Conservation (phyloP, 371 early-diverging fungal species). For the Apophysomyces variabilis region DNA sequence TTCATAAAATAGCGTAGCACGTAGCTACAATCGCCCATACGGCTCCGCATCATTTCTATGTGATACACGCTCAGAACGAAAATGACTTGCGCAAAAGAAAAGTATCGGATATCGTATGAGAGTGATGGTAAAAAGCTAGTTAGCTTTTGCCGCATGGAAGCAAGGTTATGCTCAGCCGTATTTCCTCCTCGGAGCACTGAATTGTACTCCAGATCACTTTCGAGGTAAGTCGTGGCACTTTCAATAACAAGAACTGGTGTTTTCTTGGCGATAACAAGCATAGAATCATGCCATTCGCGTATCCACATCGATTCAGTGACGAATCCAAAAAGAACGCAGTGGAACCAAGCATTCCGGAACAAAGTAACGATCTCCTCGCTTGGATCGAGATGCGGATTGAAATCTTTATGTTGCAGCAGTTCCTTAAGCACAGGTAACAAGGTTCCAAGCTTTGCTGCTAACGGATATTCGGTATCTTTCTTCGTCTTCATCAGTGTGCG, state of each 20-base stretch:
- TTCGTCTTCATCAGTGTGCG: slow-evolving; percentile 52
- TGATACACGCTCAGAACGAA: slow-evolving; percentile 87
- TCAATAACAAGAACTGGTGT: slow-evolving; percentile 85
- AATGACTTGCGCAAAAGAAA: slow-evolving; percentile 76
- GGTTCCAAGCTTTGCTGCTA: slow-evolving; percentile 66
- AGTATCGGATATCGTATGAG: slow-evolving; percentile 63
- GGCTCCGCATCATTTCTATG: slow-evolving; percentile 82
- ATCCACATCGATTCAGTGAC: slow-evolving; percentile 79
- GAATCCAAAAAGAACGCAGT: slow-evolving; percentile 79
- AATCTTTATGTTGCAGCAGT: slow-evolving; percentile 63
- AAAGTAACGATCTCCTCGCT: slow-evolving; percentile 68
- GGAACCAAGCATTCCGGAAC: slow-evolving; percentile 92
- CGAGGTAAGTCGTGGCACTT: slow-evolving; percentile 77
- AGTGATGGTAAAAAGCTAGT: slow-evolving; percentile 40
- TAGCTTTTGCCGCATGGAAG: slow-evolving; percentile 41
- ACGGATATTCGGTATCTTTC: slow-evolving; percentile 54
- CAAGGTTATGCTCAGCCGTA: slow-evolving; percentile 60
- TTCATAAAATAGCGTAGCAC: slow-evolving; percentile 86
- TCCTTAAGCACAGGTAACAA: slow-evolving; percentile 70
- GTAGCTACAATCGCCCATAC: slow-evolving; percentile 69
- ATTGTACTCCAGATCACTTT: slow-evolving; percentile 89
- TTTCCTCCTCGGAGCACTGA: slow-evolving; percentile 78
- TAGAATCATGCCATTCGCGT: slow-evolving; percentile 72
- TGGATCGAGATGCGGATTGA: slow-evolving; percentile 63
- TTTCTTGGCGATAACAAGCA: slow-evolving; percentile 78